These are phyloP conservation scores for Colletotrichum tropicicola DNA, from an alignment of 2,329 filamentous ascomycete species.

Conservation along the genomic window DNA sequence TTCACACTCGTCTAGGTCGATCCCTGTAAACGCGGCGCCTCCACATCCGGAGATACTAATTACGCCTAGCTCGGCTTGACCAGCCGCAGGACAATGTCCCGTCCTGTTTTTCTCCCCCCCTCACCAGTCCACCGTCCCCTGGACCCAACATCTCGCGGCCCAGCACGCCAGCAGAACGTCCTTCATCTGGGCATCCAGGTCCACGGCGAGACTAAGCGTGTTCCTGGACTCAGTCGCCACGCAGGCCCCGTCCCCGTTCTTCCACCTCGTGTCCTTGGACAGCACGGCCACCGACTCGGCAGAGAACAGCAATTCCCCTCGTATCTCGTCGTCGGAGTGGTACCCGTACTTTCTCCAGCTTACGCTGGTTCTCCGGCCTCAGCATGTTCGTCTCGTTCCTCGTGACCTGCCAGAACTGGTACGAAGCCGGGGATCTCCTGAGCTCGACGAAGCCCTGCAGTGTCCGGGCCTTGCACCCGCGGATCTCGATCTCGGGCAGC, in stretches of 20 bases:
- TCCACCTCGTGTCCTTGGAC: neutral
- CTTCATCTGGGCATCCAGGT: neutral
- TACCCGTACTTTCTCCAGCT: conserved; percentile 6
- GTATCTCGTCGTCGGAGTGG: conserved; percentile 8
- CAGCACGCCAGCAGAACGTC: conserved; percentile 19
- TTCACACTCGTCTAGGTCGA: neutral
- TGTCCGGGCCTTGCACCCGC: conserved; percentile 8
- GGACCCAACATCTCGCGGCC: conserved; percentile 1
- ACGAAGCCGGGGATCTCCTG: conserved; percentile 1
- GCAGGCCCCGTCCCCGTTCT: neutral
- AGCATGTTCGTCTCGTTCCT: neutral
- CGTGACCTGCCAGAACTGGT: conserved; percentile 32
- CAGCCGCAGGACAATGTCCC: neutral
- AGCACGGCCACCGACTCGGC: neutral
- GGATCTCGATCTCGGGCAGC: conserved; percentile 3
- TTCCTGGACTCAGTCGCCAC: conserved; percentile 8
- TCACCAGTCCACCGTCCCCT: neutral
- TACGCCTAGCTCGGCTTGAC: neutral
- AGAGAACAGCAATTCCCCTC: neutral
- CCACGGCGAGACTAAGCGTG: neutral
- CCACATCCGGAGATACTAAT: neutral
- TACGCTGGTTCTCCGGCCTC: neutral
- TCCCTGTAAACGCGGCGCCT: neutral
- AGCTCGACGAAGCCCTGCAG: conserved; percentile 9
- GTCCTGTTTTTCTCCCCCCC: neutral